Evolutionary conservation across 1,139 yeast species (phyloP).

Genomic region (Spathaspora sp.): DNA sequence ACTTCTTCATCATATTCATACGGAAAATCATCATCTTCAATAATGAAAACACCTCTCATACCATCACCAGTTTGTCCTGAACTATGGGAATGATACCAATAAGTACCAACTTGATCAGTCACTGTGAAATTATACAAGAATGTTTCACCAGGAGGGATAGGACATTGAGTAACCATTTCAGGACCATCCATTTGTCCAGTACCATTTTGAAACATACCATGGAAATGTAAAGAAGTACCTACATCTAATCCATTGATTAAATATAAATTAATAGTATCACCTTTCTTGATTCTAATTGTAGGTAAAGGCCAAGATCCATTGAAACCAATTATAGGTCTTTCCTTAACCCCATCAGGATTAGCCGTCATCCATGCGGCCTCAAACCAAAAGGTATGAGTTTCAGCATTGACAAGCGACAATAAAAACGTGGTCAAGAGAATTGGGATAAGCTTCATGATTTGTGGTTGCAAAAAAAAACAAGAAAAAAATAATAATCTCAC

Average conservation of each 20-base stretch:
- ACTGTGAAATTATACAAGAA: slow-evolving; percentile 66
- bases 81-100: slow-evolving; percentile 84
- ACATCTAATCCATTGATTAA: slow-evolving; percentile 58
- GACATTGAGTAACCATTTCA: slow-evolving; percentile 74
- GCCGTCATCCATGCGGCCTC: slow-evolving; percentile 57
- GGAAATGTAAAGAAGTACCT: slow-evolving; percentile 68
- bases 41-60: slow-evolving; percentile 64
- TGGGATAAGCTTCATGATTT: neutral
- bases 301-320: slow-evolving; percentile 78
- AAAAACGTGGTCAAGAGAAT: neutral
- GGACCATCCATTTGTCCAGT: slow-evolving; percentile 75
- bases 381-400: slow-evolving; percentile 52
- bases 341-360: slow-evolving; percentile 64
- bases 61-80: slow-evolving; percentile 80
- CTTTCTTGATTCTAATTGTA: slow-evolving; percentile 57
- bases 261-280: slow-evolving; percentile 60
- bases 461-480: neutral
- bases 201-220: slow-evolving; percentile 67
- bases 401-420: slow-evolving; percentile 25
- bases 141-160: slow-evolving; percentile 66
- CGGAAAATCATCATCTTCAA: slow-evolving; percentile 60
- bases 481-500: too few species aligned
- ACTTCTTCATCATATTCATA: slow-evolving; percentile 65
- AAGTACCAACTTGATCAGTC: slow-evolving; percentile 66
- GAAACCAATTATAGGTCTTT: slow-evolving; percentile 59